Evolutionary conservation across 2,329 filamentous ascomycete genomes (phyloP), one percentile per base, ranked within the genome.

Genomic region (Zalaria sp.): DNA sequence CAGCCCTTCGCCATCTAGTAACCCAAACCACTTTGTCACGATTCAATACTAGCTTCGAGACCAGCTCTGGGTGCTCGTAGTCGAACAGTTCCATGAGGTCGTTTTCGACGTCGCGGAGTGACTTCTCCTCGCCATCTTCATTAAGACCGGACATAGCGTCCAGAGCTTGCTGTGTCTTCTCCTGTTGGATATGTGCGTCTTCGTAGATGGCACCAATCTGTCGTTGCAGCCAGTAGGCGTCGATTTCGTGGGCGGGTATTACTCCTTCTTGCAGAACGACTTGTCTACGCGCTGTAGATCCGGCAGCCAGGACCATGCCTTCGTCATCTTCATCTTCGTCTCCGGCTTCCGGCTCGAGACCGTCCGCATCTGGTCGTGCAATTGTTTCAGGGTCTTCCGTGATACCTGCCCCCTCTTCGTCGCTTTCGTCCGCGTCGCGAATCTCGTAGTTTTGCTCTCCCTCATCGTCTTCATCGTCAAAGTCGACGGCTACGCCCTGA

Each of bases 71-170:
- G 55, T 95, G 83, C 54, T 96, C 89, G 55, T 93, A 98, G 54
- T 98, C 91, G 53, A 98, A 96, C 0, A 98, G 73, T 54, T 95
- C 91, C 83, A 96, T 96, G 44, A 98, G 71, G 48, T 98, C 91
- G 60, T 98, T 98, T 57, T 98, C 91, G 43, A 96, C 88, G 55
- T 98, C 89, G 53, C 89, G 80, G 27, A 96, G 69, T 9, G 83
- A 74, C 60, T 84, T 88, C 54, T 93, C 86, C 45, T 89, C 81
- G 10, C 82, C 87, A 42, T 83, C 81, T 39, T 75, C 81, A 18
- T 57, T 56, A 47, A 81, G 73, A 36, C 83, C 87, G 27, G 83
- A 82, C 41, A 98, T 72, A 38, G 93, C 87, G 31, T 80, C 76
- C 41, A 98, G 71, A 0, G 87, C 88, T 50, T 85, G 75, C 49